Percentiles rank a stretch among this genome's conserved stretches.
phyloP scores from a whole-genome alignment of 495 filamentous ascomycete species.

The Pyrenula massariospora region DNA sequence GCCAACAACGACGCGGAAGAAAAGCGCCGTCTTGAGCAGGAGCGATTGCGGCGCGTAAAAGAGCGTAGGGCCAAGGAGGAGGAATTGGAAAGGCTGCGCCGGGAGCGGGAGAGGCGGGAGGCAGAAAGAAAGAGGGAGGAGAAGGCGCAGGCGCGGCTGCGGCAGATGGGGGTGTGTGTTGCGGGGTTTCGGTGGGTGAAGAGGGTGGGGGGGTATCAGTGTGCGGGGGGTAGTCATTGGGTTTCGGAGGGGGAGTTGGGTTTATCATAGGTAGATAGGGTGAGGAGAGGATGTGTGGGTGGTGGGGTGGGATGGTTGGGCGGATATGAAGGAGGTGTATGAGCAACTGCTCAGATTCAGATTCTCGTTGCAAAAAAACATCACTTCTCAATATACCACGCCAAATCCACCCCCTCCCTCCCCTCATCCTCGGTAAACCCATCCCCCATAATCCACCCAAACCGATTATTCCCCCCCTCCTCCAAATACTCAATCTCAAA shows the following conservation, averaged over 20 bases:
- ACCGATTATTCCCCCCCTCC: background rate
- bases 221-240: conserved; percentile 38
- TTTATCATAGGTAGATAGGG: no score
- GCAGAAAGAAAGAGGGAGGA: conserved; percentile 24
- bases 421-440: no score
- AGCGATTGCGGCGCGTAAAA: conserved; percentile 17
- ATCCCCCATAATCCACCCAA: no score
- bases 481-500: conserved; percentile 27
- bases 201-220: conserved; percentile 38
- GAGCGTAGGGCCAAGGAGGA: conserved; percentile 18
- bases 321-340: no score
- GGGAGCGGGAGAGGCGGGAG: conserved; percentile 12
- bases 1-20: conserved; percentile 11
- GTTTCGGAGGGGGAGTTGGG: conserved; percentile 21
- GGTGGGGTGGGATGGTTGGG: no score
- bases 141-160: conserved; percentile 28
- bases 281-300: no score
- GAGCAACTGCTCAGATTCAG: no score
- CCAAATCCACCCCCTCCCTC: no score
- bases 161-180: conserved; percentile 35
- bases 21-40: conserved; percentile 19
- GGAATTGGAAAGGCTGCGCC: conserved; percentile 14
- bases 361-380: no score
- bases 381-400: no score
- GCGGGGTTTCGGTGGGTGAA: conserved; percentile 43